Evolutionary conservation across 1,139 yeast genomes (phyloP), one percentile per base, ranked within the genome.

Genomic region (Debaryomyces fabryi): DNA sequence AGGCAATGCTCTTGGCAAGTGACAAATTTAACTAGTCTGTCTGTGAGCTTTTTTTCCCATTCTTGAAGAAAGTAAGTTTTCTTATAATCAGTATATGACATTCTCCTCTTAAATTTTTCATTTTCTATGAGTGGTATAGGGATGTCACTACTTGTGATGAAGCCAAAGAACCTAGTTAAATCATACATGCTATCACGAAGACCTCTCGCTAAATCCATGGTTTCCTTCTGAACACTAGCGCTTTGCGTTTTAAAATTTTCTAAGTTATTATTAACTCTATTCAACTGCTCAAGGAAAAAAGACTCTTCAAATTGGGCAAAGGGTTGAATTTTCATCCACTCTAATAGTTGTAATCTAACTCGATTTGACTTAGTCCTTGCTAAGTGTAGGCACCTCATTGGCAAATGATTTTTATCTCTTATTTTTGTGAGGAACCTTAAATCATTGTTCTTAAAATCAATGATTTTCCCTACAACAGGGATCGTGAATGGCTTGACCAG

Each of bases 261-360:
- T 45, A 61, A 51, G 40, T 49, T 49, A 7, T 44, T 47, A 20
- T 49, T 48, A 10, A 58, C 48, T 23, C 52, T 52, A 33, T 42
- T 41, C 15, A 60, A 45, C 39, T 55, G 56, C 39, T 60, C 59
- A 25, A 58, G 44, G 27, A 68, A 63, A 47, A 56, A 69, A 3
- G 64, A 55, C 40, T 65, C 69, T 34, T 67, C 60, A 45, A 71
- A 67, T 49, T 68, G 68, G 13, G 58, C 55, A 48, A 73, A 72
- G 0, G 79, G 79, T 34, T 65, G 61, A 13, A 74, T 49, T 21
- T 61, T 59, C 60, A 73, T 65, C 81, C 81, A 76, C 49, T 73
- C 72, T 7, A 63, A 55, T n/a, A 73, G 55, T 50, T 73, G 78
- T 4, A 64, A 49, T 37, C 65, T 58, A 1, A 67, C 59, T 39